These are phyloP conservation scores for Torrubiella hemipterigena DNA, from an alignment of 2,329 filamentous ascomycete genomes.

Conservation along the genomic window DNA sequence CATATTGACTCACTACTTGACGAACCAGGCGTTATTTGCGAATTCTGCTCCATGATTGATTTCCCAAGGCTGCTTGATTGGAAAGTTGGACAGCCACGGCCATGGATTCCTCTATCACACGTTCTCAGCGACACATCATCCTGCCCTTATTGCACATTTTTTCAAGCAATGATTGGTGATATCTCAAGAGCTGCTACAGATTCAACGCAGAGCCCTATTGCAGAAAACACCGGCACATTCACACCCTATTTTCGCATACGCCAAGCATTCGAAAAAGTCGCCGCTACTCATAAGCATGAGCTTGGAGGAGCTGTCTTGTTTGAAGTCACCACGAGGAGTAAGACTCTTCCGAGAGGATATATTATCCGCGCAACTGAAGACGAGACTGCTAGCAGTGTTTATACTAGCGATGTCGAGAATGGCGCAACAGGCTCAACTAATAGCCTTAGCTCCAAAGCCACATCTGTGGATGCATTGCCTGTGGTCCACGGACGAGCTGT, in stretches of 20 bases:
- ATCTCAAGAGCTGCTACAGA: background rate
- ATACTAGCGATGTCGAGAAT: conserved; percentile 2
- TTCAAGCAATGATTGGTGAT: conserved; percentile 18
- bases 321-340: conserved; percentile 23
- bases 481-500: conserved; percentile 19
- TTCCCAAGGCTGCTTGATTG: conserved; percentile 23
- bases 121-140: conserved; percentile 14
- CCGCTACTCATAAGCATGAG: conserved; percentile 22
- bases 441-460: too few species aligned
- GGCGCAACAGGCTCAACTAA: background rate
- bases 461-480: too few species aligned
- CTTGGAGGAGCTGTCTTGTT: conserved; percentile 21
- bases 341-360: conserved; percentile 23
- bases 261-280: conserved; percentile 23
- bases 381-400: conserved; percentile 13
- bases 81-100: conserved; percentile 20
- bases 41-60: conserved; percentile 20
- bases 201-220: background rate
- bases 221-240: conserved; percentile 16
- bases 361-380: conserved; percentile 17
- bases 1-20: conserved; percentile 3
- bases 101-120: conserved; percentile 23
- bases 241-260: conserved; percentile 25
- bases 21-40: conserved; percentile 11
- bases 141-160: conserved; percentile 27